A percentile compares a stretch with the other conserved stretches of the same genome.
Conservation (phyloP, 2,329 filamentous ascomycete species). For the Aspergillus flavus region DNA sequence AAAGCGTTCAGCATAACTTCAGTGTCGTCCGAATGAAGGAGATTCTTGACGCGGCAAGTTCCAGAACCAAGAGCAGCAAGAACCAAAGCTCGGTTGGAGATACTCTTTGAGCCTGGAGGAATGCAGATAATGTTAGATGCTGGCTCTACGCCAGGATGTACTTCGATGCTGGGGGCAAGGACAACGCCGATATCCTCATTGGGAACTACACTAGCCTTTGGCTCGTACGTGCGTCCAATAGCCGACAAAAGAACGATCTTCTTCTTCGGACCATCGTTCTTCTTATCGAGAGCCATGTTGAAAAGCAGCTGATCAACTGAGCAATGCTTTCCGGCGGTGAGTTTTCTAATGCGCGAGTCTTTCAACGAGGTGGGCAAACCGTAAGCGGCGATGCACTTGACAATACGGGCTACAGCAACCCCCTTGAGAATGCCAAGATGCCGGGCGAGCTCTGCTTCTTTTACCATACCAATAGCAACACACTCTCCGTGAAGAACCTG, state of each 20-base stretch:
- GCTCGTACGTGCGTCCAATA: conserved; percentile 86
- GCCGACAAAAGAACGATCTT: conserved; percentile 91
- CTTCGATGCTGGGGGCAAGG: conserved; percentile 75
- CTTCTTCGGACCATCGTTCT: conserved; percentile 93
- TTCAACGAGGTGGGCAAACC: conserved; percentile 82
- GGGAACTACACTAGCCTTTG: conserved; percentile 83
- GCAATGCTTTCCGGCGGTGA: conserved; percentile 85
- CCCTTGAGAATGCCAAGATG: conserved; percentile 83
- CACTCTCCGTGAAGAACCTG: conserved; percentile 95
- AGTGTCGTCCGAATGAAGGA: conserved; percentile 94
- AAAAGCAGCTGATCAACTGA: conserved; percentile 81
- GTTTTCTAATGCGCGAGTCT: conserved; percentile 78
- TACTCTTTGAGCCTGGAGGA: conserved; percentile 94
- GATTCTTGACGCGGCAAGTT: conserved; percentile 83
- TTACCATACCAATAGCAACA: conserved; percentile 97
- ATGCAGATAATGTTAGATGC: conserved; percentile 72
- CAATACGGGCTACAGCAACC: conserved; percentile 82
- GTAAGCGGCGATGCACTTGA: conserved; percentile 94
- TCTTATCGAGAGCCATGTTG: conserved; percentile 98
- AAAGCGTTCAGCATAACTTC: conserved; percentile 98
- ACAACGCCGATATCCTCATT: conserved; percentile 82
- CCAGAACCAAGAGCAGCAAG: conserved; percentile 87
- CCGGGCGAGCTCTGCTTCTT: conserved; percentile 90
- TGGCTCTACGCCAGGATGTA: conserved; percentile 71
- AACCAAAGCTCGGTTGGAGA: conserved; percentile 94